Conservation (phyloP, 768 basidiomycete species). For the Russula earlei region DNA sequence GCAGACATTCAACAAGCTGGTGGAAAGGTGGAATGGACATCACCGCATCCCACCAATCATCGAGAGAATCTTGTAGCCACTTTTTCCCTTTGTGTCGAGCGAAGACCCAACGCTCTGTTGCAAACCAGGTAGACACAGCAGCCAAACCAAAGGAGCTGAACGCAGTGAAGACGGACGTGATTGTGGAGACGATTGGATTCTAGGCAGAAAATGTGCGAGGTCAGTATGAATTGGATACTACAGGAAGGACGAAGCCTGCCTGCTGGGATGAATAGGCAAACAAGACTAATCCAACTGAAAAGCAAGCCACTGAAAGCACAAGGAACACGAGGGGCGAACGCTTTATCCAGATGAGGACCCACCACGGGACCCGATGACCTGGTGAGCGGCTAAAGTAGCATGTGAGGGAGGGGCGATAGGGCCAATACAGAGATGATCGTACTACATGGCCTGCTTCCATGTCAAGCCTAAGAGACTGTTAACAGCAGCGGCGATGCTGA, state of each 20-base stretch:
- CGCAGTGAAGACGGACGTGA: slow-evolving; percentile 69
- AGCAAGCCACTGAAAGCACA: slow-evolving; percentile 75
- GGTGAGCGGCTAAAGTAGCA: slow-evolving; percentile 49
- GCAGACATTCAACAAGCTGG: background rate
- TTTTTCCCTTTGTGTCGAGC: slow-evolving; percentile 53
- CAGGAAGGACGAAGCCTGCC: slow-evolving; percentile 30
- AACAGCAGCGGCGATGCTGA: slow-evolving; percentile 69
- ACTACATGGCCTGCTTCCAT: slow-evolving; percentile 83
- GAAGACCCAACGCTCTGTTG: slow-evolving; percentile 59
- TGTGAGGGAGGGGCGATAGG: slow-evolving; percentile 2
- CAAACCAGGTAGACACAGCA: slow-evolving; percentile 68
- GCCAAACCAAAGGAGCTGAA: slow-evolving; percentile 63
- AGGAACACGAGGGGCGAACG: slow-evolving; percentile 75
- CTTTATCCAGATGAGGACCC: slow-evolving; percentile 84
- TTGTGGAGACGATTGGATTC: slow-evolving; percentile 51
- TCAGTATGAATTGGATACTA: background rate
- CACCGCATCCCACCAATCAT: slow-evolving; percentile 32
- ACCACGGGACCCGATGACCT: slow-evolving; percentile 69
- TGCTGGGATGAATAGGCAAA: slow-evolving; percentile 69
- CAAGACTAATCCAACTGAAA: slow-evolving; percentile 67
- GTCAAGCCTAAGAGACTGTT: slow-evolving; percentile 69
- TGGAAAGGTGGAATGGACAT: slow-evolving; percentile 11
- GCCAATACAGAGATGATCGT: slow-evolving; percentile 25
- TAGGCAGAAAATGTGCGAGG: slow-evolving; percentile 23
- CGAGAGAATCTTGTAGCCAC: slow-evolving; percentile 55